Conservation (phyloP, 768 basidiomycete species). For the Leccinellum rugosiceps region DNA sequence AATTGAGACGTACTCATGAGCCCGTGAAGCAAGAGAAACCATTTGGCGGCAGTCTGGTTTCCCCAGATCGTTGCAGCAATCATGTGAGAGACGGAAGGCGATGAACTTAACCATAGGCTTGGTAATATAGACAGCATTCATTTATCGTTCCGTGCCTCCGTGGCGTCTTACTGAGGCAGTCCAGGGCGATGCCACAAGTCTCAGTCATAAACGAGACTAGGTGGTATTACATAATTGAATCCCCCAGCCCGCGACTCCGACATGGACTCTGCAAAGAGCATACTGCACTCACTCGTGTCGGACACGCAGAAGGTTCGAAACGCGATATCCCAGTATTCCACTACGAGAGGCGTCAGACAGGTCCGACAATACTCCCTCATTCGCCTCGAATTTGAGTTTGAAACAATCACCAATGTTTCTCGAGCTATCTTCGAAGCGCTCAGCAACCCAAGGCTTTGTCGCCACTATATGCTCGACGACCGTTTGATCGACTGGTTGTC, state of each 20-base stretch:
- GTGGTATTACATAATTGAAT: too few species aligned
- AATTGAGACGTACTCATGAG: constrained; percentile 8
- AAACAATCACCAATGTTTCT: constrained; percentile 3
- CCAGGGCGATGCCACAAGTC: too few species aligned
- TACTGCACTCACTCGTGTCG: not conserved
- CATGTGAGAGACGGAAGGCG: not conserved
- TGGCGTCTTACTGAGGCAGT: too few species aligned
- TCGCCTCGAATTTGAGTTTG: constrained; percentile 2
- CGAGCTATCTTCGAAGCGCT: constrained; percentile 3
- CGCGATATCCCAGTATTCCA: not conserved
- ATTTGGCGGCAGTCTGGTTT: constrained; percentile 14
- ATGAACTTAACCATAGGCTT: too few species aligned
- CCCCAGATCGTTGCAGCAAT: constrained; percentile 17
- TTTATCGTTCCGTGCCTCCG: not conserved
- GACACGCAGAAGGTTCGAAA: not conserved
- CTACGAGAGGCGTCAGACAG: not conserved
- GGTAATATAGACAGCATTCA: too few species aligned
- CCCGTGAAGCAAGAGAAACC: constrained; percentile 20
- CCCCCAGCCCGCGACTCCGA: not conserved
- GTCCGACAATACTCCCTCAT: constrained; percentile 6
- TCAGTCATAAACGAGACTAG: too few species aligned
- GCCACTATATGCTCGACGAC: constrained; percentile 3
- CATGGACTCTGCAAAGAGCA: constrained; percentile 7
- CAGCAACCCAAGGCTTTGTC: not conserved
- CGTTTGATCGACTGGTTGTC: constrained; percentile 7